A percentile compares a stretch with the other conserved stretches of the same genome.
These are phyloP conservation scores for Cyberlindnera mississippiensis DNA, from an alignment of 805 yeast species.

Conservation along the genomic window DNA sequence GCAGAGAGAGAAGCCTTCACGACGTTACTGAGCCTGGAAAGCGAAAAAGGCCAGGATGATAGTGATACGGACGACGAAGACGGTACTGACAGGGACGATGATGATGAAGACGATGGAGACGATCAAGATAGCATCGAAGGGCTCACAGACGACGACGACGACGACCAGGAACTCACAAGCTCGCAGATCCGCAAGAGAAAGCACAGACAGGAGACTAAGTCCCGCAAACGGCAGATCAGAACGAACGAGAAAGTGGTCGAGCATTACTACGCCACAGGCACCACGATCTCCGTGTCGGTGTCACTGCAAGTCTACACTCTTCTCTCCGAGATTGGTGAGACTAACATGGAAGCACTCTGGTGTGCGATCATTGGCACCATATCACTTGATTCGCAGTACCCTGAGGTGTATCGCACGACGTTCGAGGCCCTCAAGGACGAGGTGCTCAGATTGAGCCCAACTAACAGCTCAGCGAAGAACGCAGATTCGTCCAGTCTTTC, in stretches of 20 bases:
- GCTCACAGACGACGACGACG: slow-evolving; percentile 27
- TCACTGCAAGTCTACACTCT: slow-evolving; percentile 80
- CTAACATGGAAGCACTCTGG: slow-evolving; percentile 71
- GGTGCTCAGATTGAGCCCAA: slow-evolving; percentile 61
- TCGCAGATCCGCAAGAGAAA: slow-evolving; percentile 27
- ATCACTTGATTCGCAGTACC: slow-evolving; percentile 68
- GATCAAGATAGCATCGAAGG: slow-evolving; percentile 18
- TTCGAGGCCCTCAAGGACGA: slow-evolving; percentile 80
- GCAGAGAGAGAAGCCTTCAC: slow-evolving; percentile 62
- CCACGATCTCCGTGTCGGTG: slow-evolving; percentile 68
- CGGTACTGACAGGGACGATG: slow-evolving; percentile 30
- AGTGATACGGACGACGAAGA: slow-evolving; percentile 29
- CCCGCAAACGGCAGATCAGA: slow-evolving; percentile 39
- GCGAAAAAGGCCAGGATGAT: slow-evolving; percentile 33
- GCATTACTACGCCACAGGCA: slow-evolving; percentile 79
- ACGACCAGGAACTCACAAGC: slow-evolving; percentile 26
- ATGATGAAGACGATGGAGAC: slow-evolving; percentile 30
- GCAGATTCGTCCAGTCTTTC: slow-evolving; percentile 46
- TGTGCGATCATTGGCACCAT: slow-evolving; percentile 83
- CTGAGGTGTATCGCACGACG: slow-evolving; percentile 67
- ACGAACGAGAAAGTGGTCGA: slow-evolving; percentile 57
- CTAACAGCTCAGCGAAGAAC: slow-evolving; percentile 30
- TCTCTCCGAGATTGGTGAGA: slow-evolving; percentile 78
- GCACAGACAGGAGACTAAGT: slow-evolving; percentile 31
- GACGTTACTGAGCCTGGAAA: slow-evolving; percentile 41